Conservation (phyloP, 2,329 filamentous ascomycete species). For the Fusarium sp. region DNA sequence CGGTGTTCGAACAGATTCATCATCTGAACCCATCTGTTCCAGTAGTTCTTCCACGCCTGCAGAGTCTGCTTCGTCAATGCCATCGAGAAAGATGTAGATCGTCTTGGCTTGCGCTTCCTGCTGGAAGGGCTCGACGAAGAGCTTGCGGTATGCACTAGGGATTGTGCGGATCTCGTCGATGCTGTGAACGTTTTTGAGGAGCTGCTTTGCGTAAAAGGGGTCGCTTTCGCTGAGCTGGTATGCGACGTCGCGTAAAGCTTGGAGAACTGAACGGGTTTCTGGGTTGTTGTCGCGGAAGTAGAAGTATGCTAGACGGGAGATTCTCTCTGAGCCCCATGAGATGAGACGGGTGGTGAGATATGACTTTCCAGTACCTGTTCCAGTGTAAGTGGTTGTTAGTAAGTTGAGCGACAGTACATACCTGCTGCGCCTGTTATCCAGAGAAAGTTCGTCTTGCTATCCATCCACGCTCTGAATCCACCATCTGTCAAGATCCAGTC, state of each 20-base stretch:
- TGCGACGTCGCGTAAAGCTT: slow-evolving; percentile 59
- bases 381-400: background rate
- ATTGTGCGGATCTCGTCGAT: slow-evolving; percentile 57
- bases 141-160: slow-evolving; percentile 55
- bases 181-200: slow-evolving; percentile 50
- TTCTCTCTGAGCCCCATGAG: slow-evolving; percentile 51
- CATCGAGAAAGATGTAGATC: slow-evolving; percentile 60
- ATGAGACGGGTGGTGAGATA: slow-evolving; percentile 58
- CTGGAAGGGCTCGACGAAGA: slow-evolving; percentile 55
- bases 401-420: slow-evolving; percentile 2
- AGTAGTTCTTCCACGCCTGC: slow-evolving; percentile 54
- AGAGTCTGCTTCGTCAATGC: slow-evolving; percentile 58
- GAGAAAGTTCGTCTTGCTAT: slow-evolving; percentile 53
- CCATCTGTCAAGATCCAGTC: slow-evolving; percentile 59
- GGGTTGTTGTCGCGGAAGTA: slow-evolving; percentile 62
- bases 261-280: slow-evolving; percentile 57
- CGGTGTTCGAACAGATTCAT: slow-evolving; percentile 34
- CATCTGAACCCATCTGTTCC: slow-evolving; percentile 47
- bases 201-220: slow-evolving; percentile 56
- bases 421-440: slow-evolving; percentile 59
- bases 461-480: slow-evolving; percentile 54
- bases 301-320: slow-evolving; percentile 56
- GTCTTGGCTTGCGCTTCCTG: slow-evolving; percentile 49
- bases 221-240: slow-evolving; percentile 61
- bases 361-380: slow-evolving; percentile 57